Percentiles rank a stretch among this genome's conserved stretches.
Conservation (phyloP, 352 stramenopile genomes). For the Pythium plurisporium region DNA sequence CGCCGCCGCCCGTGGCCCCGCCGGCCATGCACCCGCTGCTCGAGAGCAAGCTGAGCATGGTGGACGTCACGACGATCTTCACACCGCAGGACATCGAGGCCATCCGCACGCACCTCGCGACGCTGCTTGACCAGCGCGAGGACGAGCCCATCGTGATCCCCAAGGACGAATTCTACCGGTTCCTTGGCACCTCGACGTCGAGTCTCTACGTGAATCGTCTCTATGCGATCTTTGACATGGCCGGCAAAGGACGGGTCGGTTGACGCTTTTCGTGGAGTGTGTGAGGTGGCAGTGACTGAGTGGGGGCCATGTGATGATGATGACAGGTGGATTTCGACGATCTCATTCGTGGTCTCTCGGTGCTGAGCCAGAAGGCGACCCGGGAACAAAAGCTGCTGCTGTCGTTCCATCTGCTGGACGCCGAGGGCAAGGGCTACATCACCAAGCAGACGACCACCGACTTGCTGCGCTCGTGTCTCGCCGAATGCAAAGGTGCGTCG, state of each 20-base stretch:
- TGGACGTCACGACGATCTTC: constrained; percentile 76
- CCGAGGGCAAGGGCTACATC: constrained; percentile 74
- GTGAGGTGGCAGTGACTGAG: not conserved
- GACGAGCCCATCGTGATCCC: constrained; percentile 72
- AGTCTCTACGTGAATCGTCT: constrained; percentile 83
- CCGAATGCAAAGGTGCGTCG: constrained; percentile 68
- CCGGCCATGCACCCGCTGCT: constrained; percentile 34
- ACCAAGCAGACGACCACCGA: constrained; percentile 81
- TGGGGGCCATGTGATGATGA: not conserved
- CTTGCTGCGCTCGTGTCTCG: constrained; percentile 75
- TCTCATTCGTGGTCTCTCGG: constrained; percentile 71
- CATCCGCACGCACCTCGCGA: constrained; percentile 71
- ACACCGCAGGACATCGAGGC: constrained; percentile 70
- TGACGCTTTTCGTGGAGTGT: not conserved
- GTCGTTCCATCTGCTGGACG: constrained; percentile 81
- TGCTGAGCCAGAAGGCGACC: constrained; percentile 82
- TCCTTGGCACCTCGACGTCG: constrained; percentile 61
- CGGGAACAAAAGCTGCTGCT: constrained; percentile 85
- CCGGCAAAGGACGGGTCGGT: constrained; percentile 63
- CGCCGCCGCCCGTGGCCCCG: constrained; percentile 7
- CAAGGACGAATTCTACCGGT: constrained; percentile 85
- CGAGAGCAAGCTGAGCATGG: constrained; percentile 63
- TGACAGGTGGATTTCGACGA: constrained; percentile 77
- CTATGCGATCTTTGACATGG: constrained; percentile 84
- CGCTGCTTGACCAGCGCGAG: constrained; percentile 60